These are phyloP conservation scores for Hypericum androsaemum DNA, from an alignment of 345 rosid species.

Conservation along the genomic window DNA sequence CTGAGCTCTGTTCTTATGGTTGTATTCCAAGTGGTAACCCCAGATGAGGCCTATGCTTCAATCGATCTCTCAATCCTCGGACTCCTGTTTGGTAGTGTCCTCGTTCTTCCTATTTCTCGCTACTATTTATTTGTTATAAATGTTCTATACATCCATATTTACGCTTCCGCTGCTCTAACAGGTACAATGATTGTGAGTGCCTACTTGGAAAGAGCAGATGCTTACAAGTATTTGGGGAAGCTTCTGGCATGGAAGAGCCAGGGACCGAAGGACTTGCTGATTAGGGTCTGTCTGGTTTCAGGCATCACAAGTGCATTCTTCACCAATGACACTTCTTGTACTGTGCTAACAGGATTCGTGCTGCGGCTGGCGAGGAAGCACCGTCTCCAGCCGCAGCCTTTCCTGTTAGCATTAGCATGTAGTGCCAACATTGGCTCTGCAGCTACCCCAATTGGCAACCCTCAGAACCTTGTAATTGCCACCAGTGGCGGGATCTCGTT, in stretches of 20 bases:
- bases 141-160: too few relatives aligned
- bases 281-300: conserved; percentile 59
- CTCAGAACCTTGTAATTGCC: conserved; percentile 76
- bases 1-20: conserved; percentile 85
- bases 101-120: too few relatives aligned
- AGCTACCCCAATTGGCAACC: conserved; percentile 84
- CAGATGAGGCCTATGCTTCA: conserved; percentile 68
- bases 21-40: conserved; percentile 52
- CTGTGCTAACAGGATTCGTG: conserved; percentile 68
- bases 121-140: too few relatives aligned
- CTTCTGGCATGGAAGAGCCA: conserved; percentile 56
- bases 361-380: conserved; percentile 69
- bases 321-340: conserved; percentile 81
- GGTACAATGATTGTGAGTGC: conserved; percentile 67
- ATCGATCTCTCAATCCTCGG: conserved; percentile 80
- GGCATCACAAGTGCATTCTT: conserved; percentile 75
- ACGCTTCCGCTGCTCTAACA: too few relatives aligned
- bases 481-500: conserved; percentile 56
- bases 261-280: conserved; percentile 67
- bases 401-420: conserved; percentile 67
- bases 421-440: conserved; percentile 87
- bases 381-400: conserved; percentile 71
- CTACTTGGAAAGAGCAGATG: conserved; percentile 77
- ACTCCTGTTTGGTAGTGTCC: conserved; percentile 50
- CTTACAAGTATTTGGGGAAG: conserved; percentile 65